Evolutionary conservation across 352 stramenopile species (phyloP), one percentile per base, ranked within the genome.

Genomic region (Pythium apleroticum): DNA sequence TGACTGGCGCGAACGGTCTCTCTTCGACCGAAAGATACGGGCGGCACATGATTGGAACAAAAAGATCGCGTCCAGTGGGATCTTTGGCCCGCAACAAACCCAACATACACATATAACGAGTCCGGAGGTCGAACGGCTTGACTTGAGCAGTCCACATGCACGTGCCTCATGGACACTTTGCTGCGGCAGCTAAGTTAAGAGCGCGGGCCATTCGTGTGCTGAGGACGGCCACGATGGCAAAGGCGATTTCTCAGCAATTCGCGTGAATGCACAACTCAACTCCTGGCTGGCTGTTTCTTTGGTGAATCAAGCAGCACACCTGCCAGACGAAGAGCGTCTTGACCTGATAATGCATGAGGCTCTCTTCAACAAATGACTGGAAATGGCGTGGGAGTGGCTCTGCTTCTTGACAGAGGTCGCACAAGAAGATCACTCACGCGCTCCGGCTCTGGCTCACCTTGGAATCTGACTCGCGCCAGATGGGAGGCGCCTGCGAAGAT

Each of bases 61-160:
- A 53, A 61, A 61, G 55, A 61, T 61, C 55, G 39, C 33, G 39
- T 56, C 30, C 49, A 8, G 43, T 50, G n/a, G 12, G 43, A 50
- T 50, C 43, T 50, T 50, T 14, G 43, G 43, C 43, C 43, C 0
- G 1, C 20, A 22, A 27, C 43, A 50, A n/a, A 28, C 43, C 43
- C 30, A 33, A n/a, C n/a, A n/a, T n/a, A n/a, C n/a, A n/a, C n/a
- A n/a, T n/a, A n/a, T n/a, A n/a, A n/a, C 5, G 30, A 41, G 33
- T 41, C 33, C 33, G 43, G 43, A 15, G 43, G 27, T 50, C 37
- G 37, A 8, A 46, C 37, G 5, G 35, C 35, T 41, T 19, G 8
- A 41, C 14, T 41, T 41, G 17, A n/a, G 19, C n/a, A 50, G 43
- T 50, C 43, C 43, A 50, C 20, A 22, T 50, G 8, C 5, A 28